phyloP scores from a whole-genome alignment of 306 rosid species.

The Prinsepia uniflora region DNA sequence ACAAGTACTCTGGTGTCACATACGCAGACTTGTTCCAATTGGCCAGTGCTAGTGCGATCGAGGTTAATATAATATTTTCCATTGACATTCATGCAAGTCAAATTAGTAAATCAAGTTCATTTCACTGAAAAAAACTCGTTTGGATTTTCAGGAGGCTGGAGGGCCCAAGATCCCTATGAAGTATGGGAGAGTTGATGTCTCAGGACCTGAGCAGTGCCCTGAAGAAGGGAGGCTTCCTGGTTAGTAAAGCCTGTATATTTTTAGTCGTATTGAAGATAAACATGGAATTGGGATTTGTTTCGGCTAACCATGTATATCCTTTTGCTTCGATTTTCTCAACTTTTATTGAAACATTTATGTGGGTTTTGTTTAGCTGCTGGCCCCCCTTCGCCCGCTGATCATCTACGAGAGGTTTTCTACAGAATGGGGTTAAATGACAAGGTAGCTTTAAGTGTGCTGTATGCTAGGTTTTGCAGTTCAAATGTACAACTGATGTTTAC shows the following conservation, averaged over 20 bases:
- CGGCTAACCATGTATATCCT: neutral
- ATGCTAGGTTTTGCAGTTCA: constrained; percentile 4
- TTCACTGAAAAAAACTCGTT: constrained; percentile 17
- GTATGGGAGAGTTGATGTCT: constrained; percentile 82
- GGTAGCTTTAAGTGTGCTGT: constrained; percentile 36
- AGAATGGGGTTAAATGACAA: constrained; percentile 91
- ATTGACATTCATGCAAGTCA: constrained; percentile 12
- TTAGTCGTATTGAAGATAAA: neutral
- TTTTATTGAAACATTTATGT: constrained; percentile 12
- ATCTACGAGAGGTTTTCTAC: constrained; percentile 86
- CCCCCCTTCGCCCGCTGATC: constrained; percentile 94
- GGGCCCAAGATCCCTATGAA: constrained; percentile 97
- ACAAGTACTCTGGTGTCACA: constrained; percentile 79
- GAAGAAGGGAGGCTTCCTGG: constrained; percentile 99
- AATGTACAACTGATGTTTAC: constrained; percentile 24
- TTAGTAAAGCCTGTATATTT: constrained; percentile 26
- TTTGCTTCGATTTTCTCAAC: neutral
- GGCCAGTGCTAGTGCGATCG: constrained; percentile 93
- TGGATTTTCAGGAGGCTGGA: constrained; percentile 75
- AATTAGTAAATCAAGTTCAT: constrained; percentile 11
- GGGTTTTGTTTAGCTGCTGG: constrained; percentile 63
- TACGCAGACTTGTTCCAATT: constrained; percentile 97
- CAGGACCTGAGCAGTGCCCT: constrained; percentile 77
- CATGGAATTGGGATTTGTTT: neutral
- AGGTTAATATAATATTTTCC: constrained; percentile 43